Evolutionary conservation across 768 basidiomycete genomes (phyloP), one percentile per base, ranked within the genome.

Genomic region (Crucibulum laeve): DNA sequence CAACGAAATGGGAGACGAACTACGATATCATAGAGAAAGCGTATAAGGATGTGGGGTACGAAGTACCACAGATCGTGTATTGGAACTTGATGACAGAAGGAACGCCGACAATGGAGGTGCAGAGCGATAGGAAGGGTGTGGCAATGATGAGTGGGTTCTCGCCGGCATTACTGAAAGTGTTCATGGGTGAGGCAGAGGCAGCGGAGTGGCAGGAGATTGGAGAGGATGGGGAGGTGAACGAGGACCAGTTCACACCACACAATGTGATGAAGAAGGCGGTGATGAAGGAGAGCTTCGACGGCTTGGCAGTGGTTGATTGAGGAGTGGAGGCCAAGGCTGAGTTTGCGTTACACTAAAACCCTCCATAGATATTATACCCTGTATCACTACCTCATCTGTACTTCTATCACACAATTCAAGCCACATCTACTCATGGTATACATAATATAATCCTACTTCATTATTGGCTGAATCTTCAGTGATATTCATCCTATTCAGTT

Each of bases 141-240:
- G 81, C 82, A 38, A 61, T 87, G 56, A 63, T 87, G 65, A 83
- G 73, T 54, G 87, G 86, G 39, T 87, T 81, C 54, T 83, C 80
- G 42, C 71, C 79, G 15, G 70, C 77, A 43, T 68, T 86, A 73
- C 60, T 88, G 67, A 87, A 87, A 66, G 69, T 80, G 45, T 87
- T 88, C 52, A 77, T 87, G 74, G 79, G 74, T 8, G 76, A 73
- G 34, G 64, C 59, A 7, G 68, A 54, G 7, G 60, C 43, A 43
- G 54, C 40, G 49, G 64, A 51, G 50, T 68, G 66, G 63, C 65
- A 70, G 53, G 60, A 68, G 11, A 56, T 67, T 25, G 53, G 50
- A 5, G 57, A 59, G 22, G 64, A 67, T 11, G 59, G 59, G 32
- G 53, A 59, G 38, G 51, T 44, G 26, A 56, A 52, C 30, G 62